Conservation (phyloP, 495 filamentous ascomycete genomes). For the Aspergillus olivimuriae region DNA sequence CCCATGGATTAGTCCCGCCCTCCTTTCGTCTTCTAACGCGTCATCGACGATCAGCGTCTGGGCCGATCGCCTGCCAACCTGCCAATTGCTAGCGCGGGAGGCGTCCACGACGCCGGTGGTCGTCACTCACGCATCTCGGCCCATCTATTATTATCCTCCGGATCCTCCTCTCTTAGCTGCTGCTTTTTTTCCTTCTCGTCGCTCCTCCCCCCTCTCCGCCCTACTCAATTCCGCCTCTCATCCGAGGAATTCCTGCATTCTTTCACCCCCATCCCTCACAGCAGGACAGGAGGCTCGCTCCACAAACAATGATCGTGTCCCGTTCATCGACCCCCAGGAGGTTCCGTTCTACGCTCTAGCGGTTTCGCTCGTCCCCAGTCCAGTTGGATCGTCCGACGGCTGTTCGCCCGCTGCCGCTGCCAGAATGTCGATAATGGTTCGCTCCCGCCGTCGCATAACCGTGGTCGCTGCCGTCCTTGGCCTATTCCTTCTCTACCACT, state of each 20-base stretch:
- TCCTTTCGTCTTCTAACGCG: slow-evolving; percentile 9
- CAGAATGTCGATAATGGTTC: slow-evolving; percentile 26
- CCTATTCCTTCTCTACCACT: slow-evolving; percentile 29
- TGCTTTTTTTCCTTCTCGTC: slow-evolving; percentile 5
- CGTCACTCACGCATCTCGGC: background rate
- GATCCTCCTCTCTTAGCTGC: slow-evolving; percentile 4
- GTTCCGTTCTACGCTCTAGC: too few species aligned
- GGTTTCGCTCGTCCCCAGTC: too few species aligned
- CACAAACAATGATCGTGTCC: too few species aligned
- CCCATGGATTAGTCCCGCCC: background rate
- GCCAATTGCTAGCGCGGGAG: background rate
- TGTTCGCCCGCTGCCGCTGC: too few species aligned
- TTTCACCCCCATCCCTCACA: background rate
- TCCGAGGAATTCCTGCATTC: slow-evolving; percentile 1
- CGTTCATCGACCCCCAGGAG: too few species aligned
- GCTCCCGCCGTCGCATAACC: slow-evolving; percentile 25
- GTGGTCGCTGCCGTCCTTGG: slow-evolving; percentile 20
- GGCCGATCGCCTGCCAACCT: slow-evolving; percentile 11
- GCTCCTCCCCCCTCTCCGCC: background rate
- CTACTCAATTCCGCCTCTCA: background rate
- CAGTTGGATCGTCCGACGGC: too few species aligned
- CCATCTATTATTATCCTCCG: slow-evolving; percentile 2
- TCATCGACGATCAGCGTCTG: slow-evolving; percentile 15
- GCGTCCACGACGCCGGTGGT: background rate
- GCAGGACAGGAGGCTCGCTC: too few species aligned